Percentiles rank a stretch among this genome's conserved stretches.
Evolutionary conservation across 2,329 filamentous ascomycete genomes (phyloP).

Genomic region (Penicillium sp.): DNA sequence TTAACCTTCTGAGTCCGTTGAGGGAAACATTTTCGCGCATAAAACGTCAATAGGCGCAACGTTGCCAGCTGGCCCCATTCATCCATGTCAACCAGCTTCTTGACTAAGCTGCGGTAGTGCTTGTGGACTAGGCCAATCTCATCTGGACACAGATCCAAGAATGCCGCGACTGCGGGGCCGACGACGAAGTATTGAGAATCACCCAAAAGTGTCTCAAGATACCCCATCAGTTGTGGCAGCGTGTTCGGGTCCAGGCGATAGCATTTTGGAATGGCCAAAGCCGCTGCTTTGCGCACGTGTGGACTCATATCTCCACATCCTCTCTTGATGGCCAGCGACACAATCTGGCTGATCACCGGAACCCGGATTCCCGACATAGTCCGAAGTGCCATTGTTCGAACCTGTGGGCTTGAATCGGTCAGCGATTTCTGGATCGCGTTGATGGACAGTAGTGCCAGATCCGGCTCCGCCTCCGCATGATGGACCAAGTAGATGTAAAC

Average conservation of each 20-base stretch:
- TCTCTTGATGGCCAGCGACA: conserved; percentile 92
- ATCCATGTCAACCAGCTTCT: conserved; percentile 96
- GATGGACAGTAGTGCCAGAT: conserved; percentile 92
- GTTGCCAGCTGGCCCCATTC: conserved; percentile 94
- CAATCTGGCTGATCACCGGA: conserved; percentile 95
- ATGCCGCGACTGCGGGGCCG: conserved; percentile 85
- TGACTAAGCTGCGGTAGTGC: conserved; percentile 79
- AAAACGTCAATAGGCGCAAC: conserved; percentile 75
- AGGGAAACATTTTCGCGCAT: conserved; percentile 85
- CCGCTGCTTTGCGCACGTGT: conserved; percentile 86
- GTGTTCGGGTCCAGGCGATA: conserved; percentile 85
- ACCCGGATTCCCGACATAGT: conserved; percentile 98
- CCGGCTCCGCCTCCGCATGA: conserved; percentile 93
- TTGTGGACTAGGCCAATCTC: conserved; percentile 84
- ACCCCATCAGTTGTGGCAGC: conserved; percentile 78
- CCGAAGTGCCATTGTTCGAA: conserved; percentile 85
- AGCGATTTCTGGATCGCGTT: conserved; percentile 98
- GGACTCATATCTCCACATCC: conserved; percentile 92
- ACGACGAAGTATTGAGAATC: conserved; percentile 97
- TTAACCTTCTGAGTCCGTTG: conserved; percentile 59
- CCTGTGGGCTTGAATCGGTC: conserved; percentile 84
- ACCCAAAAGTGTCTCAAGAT: conserved; percentile 71
- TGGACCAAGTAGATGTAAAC: conserved; percentile 98
- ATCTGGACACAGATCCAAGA: conserved; percentile 84
- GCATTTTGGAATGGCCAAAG: conserved; percentile 92